Percentiles rank a stretch among this genome's conserved stretches.
phyloP scores from a whole-genome alignment of 108 stramenopile genomes.

The Fistulifera pelliculosa region DNA sequence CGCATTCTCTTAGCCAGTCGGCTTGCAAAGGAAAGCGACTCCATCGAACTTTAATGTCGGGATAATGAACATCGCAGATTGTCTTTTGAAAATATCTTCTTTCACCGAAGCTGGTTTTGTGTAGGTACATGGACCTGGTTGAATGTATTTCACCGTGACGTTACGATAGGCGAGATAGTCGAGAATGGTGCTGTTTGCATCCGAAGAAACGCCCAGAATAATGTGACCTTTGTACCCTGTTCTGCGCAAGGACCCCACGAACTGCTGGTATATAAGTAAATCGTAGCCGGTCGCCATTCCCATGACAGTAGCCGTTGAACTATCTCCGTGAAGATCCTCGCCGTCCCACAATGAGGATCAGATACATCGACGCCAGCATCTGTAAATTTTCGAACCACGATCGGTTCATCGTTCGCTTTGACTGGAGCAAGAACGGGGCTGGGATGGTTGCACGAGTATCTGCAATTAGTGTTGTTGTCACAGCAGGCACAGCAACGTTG shows the following conservation, averaged over 20 bases:
- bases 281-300: constrained; percentile 36
- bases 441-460: too few relatives aligned
- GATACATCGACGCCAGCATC: constrained; percentile 12
- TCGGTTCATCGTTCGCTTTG: too few relatives aligned
- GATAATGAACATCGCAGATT: constrained; percentile 29
- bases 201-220: constrained; percentile 39
- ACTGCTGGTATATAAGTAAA: constrained; percentile 26
- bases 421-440: too few relatives aligned
- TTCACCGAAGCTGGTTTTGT: not conserved
- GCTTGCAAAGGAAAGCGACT: constrained; percentile 44
- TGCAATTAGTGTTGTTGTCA: too few relatives aligned
- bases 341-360: constrained; percentile 5
- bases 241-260: constrained; percentile 55
- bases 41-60: constrained; percentile 50
- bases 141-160: constrained; percentile 29
- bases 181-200: constrained; percentile 10
- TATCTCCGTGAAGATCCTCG: constrained; percentile 6
- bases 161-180: constrained; percentile 36
- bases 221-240: constrained; percentile 63
- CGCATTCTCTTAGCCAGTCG: constrained; percentile 55
- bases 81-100: constrained; percentile 10
- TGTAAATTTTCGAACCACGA: not conserved
- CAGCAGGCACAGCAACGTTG: too few relatives aligned
- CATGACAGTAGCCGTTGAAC: constrained; percentile 22
- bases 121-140: constrained; percentile 13